Base-by-base conservation (phyloP, 352 stramenopile species). In the Plasmopara halstedii region DNA sequence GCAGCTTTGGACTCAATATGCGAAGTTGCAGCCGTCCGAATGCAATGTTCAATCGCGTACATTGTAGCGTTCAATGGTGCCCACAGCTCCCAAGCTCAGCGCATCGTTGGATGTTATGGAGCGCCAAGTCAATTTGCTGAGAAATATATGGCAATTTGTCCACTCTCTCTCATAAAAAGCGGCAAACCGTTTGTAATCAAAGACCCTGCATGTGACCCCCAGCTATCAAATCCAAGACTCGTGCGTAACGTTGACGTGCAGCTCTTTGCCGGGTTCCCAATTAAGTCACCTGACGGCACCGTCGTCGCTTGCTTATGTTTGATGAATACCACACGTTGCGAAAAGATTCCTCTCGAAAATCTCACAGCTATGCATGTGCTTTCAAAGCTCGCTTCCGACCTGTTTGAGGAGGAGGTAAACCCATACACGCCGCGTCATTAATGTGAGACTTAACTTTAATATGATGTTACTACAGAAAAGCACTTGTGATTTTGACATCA, bases 251-350 rank as follows among this genome's bases (percentile, higher is more conserved):
- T 64, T 0, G 52, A 56, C 21, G 55, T 78, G 25, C 68, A 48
- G 0, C 85, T 84, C 49, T 78, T 76, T 48, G 71, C 71, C 1
- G 54, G 71, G 1, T 83, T 83, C 42, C 73, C 76, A 34, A 68
- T 85, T 31, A 58, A 58, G 10, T 53, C 53, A 2, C 44, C 46
- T 9, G 31, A 55, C 21, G 58, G 56, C 0, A 26, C 27, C 2
- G 40, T 67, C 5, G 37, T 61, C 5, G 76, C 71, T 3, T 69
- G 58, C 19, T 54, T 87, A 8, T 85, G 70, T 39, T 57, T 60
- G 0, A 22, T 70, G 2, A 63, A 77, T 54, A 50, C 53, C 0
- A 29, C 56, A 7, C 15, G 49, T 5, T 62, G 67, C 15, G 62
- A 64, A 14, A 61, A 50, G 20, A 50, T 82, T 33, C 58, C 65